Base-by-base conservation (phyloP, 179 eudicot species). In the Carnegiea gigantea region DNA sequence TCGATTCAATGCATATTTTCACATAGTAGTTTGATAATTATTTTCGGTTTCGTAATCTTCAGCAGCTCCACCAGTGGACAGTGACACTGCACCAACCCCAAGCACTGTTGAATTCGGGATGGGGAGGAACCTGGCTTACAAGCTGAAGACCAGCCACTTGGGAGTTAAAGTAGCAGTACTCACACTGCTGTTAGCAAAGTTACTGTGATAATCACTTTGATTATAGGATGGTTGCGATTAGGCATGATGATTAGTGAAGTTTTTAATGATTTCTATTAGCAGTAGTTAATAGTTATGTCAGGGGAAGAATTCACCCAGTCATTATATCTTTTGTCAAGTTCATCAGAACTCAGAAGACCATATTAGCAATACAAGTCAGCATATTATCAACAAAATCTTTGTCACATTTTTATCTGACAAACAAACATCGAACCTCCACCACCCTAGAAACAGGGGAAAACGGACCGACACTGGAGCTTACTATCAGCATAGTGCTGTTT, bases 41-140 rank as follows among this genome's bases (percentile, higher is more conserved):
- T 11, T 53, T 77, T 8, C 30, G 9, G 2, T 72, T 30, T 75
- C 85, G 54, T 54, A 13, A 65, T 60, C 76, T 71, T 70, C 92
- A 87, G 91, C 88, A 82, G 83, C 94, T 73, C 95, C 98, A 9
- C 70, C 78, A 70, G 85, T 82, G 20, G 86, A 87, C 28, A 77
- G 81, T 70, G 83, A 87, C 28, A 75, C 82, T 72, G 83, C 89
- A 30, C 97, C 95, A 67, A 85, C 83, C 72, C 87, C 95, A 18
- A 86, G 87, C 82, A 82, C 87, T 20, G 78, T 80, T 64, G 86
- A 87, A 62, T 81, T 85, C 10, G 89, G 92, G 48, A 73, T 79
- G 65, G 84, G 84, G 70, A 89, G 49, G 59, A 91, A 77, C 53
- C 79, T 83, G 62, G 88, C 87, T 65, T 57, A 79, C 82, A 87